Evolutionary conservation across 176 grass and related monocot genomes (phyloP).

Genomic region (Triticum timopheevii): DNA sequence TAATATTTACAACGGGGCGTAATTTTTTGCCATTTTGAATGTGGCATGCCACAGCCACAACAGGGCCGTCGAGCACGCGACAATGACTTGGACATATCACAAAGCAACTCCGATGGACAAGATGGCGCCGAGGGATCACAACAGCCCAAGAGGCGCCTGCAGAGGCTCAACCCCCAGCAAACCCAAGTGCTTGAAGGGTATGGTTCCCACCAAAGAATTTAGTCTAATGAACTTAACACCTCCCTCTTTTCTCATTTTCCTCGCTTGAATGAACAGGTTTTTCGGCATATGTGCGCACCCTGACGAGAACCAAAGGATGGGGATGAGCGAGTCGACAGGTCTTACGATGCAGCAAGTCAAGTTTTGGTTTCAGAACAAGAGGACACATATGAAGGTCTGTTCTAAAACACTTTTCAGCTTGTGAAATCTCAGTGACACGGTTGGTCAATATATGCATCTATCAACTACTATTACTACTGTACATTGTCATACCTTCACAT

Average conservation of each 20-base stretch:
- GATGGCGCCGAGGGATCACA: not conserved
- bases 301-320: slow-evolving; percentile 26
- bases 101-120: not conserved
- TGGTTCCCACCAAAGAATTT: not conserved
- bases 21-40: not conserved
- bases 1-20: too few relatives aligned
- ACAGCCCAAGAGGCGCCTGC: not conserved
- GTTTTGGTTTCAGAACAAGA: slow-evolving; percentile 61
- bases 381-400: slow-evolving; percentile 44
- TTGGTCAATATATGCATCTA: too few relatives aligned
- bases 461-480: too few relatives aligned
- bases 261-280: slow-evolving; percentile 34
- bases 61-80: not conserved
- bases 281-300: slow-evolving; percentile 43
- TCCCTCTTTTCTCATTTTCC: not conserved
- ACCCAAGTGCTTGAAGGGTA: slow-evolving; percentile 38
- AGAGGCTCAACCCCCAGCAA: slow-evolving; percentile 25
- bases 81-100: not conserved
- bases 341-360: slow-evolving; percentile 30
- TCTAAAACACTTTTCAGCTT: slow-evolving; percentile 15
- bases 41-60: not conserved
- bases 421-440: not conserved
- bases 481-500: not conserved
- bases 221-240: not conserved
- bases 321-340: slow-evolving; percentile 12